Evolutionary conservation across 176 grass and related monocot species (phyloP), one percentile per base, ranked within the genome.

Genomic region (barley (Hordeum vulgare)): DNA sequence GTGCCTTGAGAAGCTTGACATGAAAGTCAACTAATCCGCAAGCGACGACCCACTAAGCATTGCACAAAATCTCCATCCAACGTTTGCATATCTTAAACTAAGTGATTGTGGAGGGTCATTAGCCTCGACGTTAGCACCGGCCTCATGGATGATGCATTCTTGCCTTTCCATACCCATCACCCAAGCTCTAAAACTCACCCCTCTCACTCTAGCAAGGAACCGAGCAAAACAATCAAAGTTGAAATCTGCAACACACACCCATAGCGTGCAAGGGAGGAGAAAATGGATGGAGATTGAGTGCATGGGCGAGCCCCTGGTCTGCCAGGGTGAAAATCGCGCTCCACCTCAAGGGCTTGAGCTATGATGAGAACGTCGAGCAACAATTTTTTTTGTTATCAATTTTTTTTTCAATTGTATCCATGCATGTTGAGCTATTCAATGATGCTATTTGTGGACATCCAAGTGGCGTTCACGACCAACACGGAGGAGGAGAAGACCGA

Each of bases 311-410:
- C 51, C 27, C 86, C 59, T 15, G 73, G 60, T 9, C 23, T 10
- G 23, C 64, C 2, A n/a, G 85, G 25, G 80, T 87, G 63, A 63
- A 81, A 18, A 71, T 91, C 4, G 87, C 84, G 10, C 86, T 83
- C 28, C 21, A 53, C 29, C 44, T 82, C 62, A 87, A 87, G 39
- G 62, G 79, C 62, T n/a, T 77, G 53, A 70, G 28, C 79, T 87
- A 87, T 1, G 83, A 85, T 0, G 40, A 12, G 27, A 11, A 82
- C 27, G 1, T 70, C 3, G 71, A 87, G 77, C 47, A 92, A 53
- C 75, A 82, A 3, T 67, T 81, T 78, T 54, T 54, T 47, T 12
- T 5, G 44, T 15, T 47, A 15, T 47, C 13, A 4, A 47, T 47
- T 14, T 47, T 15, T 11, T n/a, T n/a, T n/a, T n/a, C 44, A 15